Conservation (phyloP, 345 rosid genomes). For the Bruguiera gymnorhiza region DNA sequence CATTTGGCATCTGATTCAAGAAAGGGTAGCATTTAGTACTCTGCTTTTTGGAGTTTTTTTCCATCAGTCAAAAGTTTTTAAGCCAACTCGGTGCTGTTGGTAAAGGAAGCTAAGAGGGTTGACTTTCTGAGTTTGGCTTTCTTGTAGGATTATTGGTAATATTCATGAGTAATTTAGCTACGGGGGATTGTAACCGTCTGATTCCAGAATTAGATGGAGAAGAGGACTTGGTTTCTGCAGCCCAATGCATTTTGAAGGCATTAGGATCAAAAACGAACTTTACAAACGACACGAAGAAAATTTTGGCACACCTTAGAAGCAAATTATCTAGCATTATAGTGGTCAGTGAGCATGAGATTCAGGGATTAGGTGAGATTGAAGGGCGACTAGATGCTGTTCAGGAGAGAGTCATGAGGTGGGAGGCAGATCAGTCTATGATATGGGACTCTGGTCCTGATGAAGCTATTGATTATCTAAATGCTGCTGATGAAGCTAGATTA, state of each 20-base stretch:
- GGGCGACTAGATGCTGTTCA: slow-evolving; percentile 44
- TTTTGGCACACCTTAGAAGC: slow-evolving; percentile 54
- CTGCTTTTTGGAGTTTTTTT: slow-evolving; percentile 3
- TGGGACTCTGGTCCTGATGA: slow-evolving; percentile 64
- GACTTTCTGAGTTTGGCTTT: neutral
- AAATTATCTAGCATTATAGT: slow-evolving; percentile 51
- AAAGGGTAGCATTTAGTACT: neutral
- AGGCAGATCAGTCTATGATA: slow-evolving; percentile 66
- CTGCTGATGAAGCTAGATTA: slow-evolving; percentile 51
- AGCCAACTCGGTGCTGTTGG: neutral
- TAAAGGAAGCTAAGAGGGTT: neutral
- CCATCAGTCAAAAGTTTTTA: neutral
- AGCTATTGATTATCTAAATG: slow-evolving; percentile 46
- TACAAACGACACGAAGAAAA: slow-evolving; percentile 45
- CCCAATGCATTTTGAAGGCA: slow-evolving; percentile 47
- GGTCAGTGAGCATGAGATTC: slow-evolving; percentile 31
- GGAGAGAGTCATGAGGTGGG: slow-evolving; percentile 64
- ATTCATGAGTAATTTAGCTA: slow-evolving; percentile 24
- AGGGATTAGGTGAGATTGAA: slow-evolving; percentile 19
- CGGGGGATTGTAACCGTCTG: slow-evolving; percentile 41
- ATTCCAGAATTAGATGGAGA: slow-evolving; percentile 42
- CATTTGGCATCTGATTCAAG: slow-evolving; percentile 1
- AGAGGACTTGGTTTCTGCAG: slow-evolving; percentile 63
- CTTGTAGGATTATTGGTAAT: neutral
- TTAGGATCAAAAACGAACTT: slow-evolving; percentile 59